Evolutionary conservation across 495 filamentous ascomycete species (phyloP).

Genomic region (Coniosporium apollinis): DNA sequence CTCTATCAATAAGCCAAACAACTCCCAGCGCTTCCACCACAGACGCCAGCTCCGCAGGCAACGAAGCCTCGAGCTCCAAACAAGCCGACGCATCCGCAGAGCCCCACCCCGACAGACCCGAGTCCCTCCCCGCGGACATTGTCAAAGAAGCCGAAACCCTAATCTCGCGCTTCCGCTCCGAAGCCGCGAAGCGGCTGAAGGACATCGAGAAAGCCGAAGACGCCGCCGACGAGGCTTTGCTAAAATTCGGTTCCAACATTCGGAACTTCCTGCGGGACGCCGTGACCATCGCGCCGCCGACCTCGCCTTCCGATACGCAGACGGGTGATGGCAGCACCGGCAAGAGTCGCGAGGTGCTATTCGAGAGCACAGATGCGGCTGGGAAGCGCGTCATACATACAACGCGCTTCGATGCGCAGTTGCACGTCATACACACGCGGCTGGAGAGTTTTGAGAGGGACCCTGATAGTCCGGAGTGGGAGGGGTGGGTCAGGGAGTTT

Average conservation of each 20-base stretch:
- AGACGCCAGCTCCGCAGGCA: slow-evolving; percentile 9
- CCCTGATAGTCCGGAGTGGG: slow-evolving; percentile 53
- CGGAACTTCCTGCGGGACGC: slow-evolving; percentile 83
- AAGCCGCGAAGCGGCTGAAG: slow-evolving; percentile 70
- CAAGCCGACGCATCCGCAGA: slow-evolving; percentile 25
- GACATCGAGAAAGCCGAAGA: slow-evolving; percentile 91
- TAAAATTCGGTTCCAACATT: slow-evolving; percentile 84
- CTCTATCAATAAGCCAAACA: slow-evolving; percentile 9
- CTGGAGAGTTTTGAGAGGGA: slow-evolving; percentile 74
- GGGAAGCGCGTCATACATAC: slow-evolving; percentile 85
- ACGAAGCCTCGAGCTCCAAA: slow-evolving; percentile 24
- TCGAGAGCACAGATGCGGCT: slow-evolving; percentile 80
- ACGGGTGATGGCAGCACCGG: slow-evolving; percentile 15
- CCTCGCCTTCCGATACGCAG: slow-evolving; percentile 19
- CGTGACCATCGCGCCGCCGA: slow-evolving; percentile 66
- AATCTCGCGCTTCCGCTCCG: slow-evolving; percentile 63
- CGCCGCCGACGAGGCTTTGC: slow-evolving; percentile 88
- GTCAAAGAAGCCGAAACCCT: slow-evolving; percentile 53
- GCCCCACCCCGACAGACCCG: slow-evolving; percentile 21
- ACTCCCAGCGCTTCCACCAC: background rate
- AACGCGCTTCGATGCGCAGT: slow-evolving; percentile 85
- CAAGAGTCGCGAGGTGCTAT: slow-evolving; percentile 39
- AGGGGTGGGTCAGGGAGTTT: slow-evolving; percentile 57
- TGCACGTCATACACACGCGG: slow-evolving; percentile 84
- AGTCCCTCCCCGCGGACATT: slow-evolving; percentile 31